These are phyloP conservation scores for Ogataea populi-albae DNA, from an alignment of 805 yeast species.

Conservation along the genomic window DNA sequence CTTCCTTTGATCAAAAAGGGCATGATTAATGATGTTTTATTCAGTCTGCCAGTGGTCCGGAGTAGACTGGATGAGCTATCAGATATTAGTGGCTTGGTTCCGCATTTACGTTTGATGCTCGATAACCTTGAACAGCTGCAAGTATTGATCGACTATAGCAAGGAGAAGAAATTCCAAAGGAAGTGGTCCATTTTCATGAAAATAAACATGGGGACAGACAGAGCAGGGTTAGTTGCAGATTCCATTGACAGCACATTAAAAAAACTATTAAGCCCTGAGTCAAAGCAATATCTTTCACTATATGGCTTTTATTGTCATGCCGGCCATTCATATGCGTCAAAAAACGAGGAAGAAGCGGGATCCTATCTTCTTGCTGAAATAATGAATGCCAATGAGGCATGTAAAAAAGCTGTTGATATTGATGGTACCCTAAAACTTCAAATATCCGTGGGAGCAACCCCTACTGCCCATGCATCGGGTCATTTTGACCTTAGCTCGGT, in stretches of 20 bases:
- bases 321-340: constrained; percentile 66
- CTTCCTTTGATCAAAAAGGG: constrained; percentile 29
- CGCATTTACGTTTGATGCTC: constrained; percentile 52
- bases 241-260: constrained; percentile 37
- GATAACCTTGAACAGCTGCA: constrained; percentile 60
- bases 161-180: constrained; percentile 20
- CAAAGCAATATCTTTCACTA: constrained; percentile 38
- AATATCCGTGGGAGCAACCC: constrained; percentile 79
- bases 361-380: constrained; percentile 54
- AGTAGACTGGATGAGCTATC: constrained; percentile 48
- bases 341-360: constrained; percentile 44
- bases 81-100: constrained; percentile 40
- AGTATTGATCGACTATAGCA: constrained; percentile 39
- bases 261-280: constrained; percentile 24
- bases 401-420: constrained; percentile 34
- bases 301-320: constrained; percentile 79
- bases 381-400: constrained; percentile 53
- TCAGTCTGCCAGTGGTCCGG: constrained; percentile 57
- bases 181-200: constrained; percentile 68
- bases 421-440: constrained; percentile 40
- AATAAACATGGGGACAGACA: constrained; percentile 64
- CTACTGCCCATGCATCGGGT: constrained; percentile 65
- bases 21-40: constrained; percentile 46
- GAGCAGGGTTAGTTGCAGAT: constrained; percentile 55
- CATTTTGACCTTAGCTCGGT: constrained; percentile 17